Evolutionary conservation across 2,329 filamentous ascomycete genomes (phyloP).

Genomic region (Epicoccum sorghinum): DNA sequence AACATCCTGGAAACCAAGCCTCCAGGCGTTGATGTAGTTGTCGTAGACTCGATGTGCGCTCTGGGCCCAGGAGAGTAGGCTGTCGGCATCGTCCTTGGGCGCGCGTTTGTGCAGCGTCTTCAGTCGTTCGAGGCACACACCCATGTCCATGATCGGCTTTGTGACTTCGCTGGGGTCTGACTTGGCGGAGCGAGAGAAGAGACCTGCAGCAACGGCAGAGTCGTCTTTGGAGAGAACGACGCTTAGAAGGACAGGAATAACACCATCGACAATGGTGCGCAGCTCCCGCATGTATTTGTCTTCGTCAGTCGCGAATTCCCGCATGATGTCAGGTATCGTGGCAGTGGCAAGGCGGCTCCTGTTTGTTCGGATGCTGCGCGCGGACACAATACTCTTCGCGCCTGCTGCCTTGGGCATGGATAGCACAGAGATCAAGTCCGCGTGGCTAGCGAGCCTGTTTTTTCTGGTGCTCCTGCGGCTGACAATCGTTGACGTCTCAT

Average conservation of each 20-base stretch:
- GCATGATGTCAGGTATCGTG: slow-evolving; percentile 76
- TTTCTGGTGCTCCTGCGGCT: slow-evolving; percentile 56
- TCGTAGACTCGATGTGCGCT: slow-evolving; percentile 78
- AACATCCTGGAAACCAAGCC: slow-evolving; percentile 91
- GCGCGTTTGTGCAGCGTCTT: slow-evolving; percentile 81
- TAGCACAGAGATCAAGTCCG: slow-evolving; percentile 90
- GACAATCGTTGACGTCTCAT: slow-evolving; percentile 40
- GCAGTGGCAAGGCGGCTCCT: slow-evolving; percentile 70
- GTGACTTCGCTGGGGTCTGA: slow-evolving; percentile 69
- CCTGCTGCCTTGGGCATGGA: slow-evolving; percentile 70
- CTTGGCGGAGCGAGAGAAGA: slow-evolving; percentile 67
- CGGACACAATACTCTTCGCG: slow-evolving; percentile 73
- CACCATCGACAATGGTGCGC: slow-evolving; percentile 90
- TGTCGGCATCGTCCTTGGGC: slow-evolving; percentile 72
- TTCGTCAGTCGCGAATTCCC: slow-evolving; percentile 83
- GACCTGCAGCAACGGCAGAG: slow-evolving; percentile 66
- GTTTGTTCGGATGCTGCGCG: slow-evolving; percentile 77
- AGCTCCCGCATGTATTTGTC: slow-evolving; percentile 87
- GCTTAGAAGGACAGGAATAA: slow-evolving; percentile 88
- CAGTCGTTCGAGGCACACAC: slow-evolving; percentile 83
- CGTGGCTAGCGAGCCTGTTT: slow-evolving; percentile 84
- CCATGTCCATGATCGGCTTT: slow-evolving; percentile 93
- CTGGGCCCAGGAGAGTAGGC: slow-evolving; percentile 81
- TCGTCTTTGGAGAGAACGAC: slow-evolving; percentile 79
- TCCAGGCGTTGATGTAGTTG: slow-evolving; percentile 86